Evolutionary conservation across 164 flowering plant species (phyloP).

Genomic region (Stephania yunnanensis): DNA sequence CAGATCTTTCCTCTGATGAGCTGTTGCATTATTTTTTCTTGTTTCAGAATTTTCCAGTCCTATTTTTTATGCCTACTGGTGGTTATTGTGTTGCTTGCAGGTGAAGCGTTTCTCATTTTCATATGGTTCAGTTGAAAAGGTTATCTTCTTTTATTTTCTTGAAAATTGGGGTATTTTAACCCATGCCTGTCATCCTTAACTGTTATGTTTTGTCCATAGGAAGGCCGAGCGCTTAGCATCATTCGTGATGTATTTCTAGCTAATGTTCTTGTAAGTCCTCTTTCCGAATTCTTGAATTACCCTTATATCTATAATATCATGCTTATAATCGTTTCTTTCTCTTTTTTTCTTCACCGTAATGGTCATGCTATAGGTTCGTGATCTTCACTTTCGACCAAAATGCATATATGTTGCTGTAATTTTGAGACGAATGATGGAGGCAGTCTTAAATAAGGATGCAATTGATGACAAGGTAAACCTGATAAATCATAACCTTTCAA

Average conservation of each 20-base stretch:
- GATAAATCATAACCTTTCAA: background rate
- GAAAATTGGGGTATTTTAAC: background rate
- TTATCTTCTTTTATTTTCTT: conserved; percentile 5
- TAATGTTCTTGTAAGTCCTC: conserved; percentile 66
- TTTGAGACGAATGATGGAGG: conserved; percentile 94
- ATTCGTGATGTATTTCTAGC: conserved; percentile 77
- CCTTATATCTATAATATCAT: background rate
- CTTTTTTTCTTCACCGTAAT: background rate
- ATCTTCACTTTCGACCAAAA: conserved; percentile 62
- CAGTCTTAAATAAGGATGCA: conserved; percentile 71
- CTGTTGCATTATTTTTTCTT: background rate
- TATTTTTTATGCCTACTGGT: background rate
- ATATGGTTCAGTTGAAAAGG: conserved; percentile 17
- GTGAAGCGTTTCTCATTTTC: conserved; percentile 16
- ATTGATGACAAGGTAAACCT: conserved; percentile 89
- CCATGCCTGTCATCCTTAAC: background rate
- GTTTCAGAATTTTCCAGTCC: background rate
- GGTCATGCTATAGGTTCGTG: conserved; percentile 38
- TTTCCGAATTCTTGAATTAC: background rate
- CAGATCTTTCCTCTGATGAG: background rate
- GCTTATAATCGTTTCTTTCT: background rate
- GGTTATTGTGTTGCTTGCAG: conserved; percentile 17
- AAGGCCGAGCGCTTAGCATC: conserved; percentile 44
- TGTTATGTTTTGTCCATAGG: conserved; percentile 25
- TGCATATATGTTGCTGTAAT: conserved; percentile 92